Percentiles rank a stretch among this genome's conserved stretches.
phyloP scores from a whole-genome alignment of 2,329 filamentous ascomycete species.

The Pseudogymnoascus sp. region DNA sequence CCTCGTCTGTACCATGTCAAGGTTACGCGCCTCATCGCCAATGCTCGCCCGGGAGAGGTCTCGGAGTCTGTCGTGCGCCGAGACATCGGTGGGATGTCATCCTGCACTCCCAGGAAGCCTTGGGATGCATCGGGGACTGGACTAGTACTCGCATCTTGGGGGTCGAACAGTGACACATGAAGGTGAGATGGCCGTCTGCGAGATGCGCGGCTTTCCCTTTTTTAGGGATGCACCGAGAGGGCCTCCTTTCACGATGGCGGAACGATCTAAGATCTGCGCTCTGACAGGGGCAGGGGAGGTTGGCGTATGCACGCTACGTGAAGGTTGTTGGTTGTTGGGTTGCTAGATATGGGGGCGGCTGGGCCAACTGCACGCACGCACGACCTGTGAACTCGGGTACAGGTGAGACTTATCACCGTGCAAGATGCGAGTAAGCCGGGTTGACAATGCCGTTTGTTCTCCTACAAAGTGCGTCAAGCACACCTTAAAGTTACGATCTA shows the following conservation, averaged over 20 bases:
- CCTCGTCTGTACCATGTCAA: neutral
- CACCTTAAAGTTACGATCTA: neutral
- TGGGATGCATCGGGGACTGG: neutral
- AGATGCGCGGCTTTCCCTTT: neutral
- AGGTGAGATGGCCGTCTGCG: neutral
- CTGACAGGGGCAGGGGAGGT: neutral
- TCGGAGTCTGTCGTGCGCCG: neutral
- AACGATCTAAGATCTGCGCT: neutral
- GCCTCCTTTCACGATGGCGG: neutral
- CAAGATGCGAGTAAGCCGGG: neutral
- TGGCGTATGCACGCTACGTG: neutral
- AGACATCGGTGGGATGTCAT: neutral
- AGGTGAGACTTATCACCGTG: neutral
- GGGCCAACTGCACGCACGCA: neutral
- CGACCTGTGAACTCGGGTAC: neutral
- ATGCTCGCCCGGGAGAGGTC: neutral
- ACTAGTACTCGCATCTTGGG: neutral
- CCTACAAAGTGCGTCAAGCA: neutral
- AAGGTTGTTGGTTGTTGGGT: neutral
- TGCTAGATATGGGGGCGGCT: neutral
- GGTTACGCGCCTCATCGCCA: constrained; percentile 1
- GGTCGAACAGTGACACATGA: neutral
- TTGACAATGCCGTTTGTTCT: neutral
- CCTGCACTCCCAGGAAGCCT: neutral
- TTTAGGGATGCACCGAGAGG: neutral